Conservation (phyloP, 495 filamentous ascomycete genomes). For the Aspergillus nanangensis region DNA sequence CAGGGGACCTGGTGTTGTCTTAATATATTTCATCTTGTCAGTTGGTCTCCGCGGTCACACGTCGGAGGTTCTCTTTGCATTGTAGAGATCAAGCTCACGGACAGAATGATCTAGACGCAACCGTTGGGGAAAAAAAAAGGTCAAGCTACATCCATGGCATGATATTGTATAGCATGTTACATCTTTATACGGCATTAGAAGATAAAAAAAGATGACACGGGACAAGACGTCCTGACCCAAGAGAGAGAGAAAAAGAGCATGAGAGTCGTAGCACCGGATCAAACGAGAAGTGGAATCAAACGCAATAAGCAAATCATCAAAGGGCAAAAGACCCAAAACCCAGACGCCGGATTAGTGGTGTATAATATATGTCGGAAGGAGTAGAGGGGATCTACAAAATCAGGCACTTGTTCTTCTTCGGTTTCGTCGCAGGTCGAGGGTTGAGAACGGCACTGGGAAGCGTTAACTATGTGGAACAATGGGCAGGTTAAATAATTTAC, state of each 20-base stretch:
- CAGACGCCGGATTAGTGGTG: conserved; percentile 44
- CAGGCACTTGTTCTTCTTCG: conserved; percentile 68
- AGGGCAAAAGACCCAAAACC: conserved; percentile 20
- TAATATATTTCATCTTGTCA: too few relatives aligned
- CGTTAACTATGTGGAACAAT: background rate
- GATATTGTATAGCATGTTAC: conserved; percentile 25
- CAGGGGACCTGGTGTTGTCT: too few relatives aligned
- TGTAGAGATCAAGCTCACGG: too few relatives aligned
- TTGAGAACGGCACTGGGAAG: conserved; percentile 71
- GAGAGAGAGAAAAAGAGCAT: conserved; percentile 8
- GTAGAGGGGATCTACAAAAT: conserved; percentile 57
- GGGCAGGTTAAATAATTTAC: conserved; percentile 8
- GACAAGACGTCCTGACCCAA: conserved; percentile 11
- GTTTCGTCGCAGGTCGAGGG: conserved; percentile 60
- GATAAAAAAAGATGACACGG: conserved; percentile 5
- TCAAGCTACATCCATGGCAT: conserved; percentile 14
- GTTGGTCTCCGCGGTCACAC: too few relatives aligned
- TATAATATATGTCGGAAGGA: conserved; percentile 30
- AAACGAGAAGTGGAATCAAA: conserved; percentile 12
- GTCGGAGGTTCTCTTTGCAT: too few relatives aligned
- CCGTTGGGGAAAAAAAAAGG: too few relatives aligned
- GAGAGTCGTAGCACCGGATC: background rate
- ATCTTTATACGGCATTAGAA: conserved; percentile 25
- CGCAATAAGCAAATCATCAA: conserved; percentile 29
- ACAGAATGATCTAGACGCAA: too few relatives aligned